These are phyloP conservation scores for Aspergillus melleus DNA, from an alignment of 2,329 filamentous ascomycete species.

Conservation along the genomic window DNA sequence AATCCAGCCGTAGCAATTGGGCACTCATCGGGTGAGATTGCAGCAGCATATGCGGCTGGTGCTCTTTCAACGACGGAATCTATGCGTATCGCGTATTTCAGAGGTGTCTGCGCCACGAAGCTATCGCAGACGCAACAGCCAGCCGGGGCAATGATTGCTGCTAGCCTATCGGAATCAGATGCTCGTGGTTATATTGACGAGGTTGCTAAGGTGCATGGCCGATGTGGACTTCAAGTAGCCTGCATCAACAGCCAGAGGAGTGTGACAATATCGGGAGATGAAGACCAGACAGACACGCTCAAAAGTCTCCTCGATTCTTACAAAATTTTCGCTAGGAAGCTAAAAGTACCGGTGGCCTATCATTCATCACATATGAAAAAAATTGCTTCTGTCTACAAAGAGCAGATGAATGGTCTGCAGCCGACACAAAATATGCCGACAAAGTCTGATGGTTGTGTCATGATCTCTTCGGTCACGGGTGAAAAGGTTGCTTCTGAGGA, in stretches of 20 bases:
- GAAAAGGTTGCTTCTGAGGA: background rate
- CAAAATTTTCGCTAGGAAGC: conserved; percentile 1
- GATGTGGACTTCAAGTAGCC: conserved; percentile 20
- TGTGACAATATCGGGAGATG: conserved; percentile 20
- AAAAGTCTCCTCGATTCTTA: conserved; percentile 3
- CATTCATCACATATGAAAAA: conserved; percentile 12
- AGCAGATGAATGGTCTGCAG: background rate
- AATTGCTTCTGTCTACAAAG: background rate
- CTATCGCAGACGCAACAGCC: conserved; percentile 28
- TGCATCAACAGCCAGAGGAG: conserved; percentile 19
- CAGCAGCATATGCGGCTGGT: conserved; percentile 42
- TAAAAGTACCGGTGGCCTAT: conserved; percentile 21
- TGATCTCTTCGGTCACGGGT: conserved; percentile 21
- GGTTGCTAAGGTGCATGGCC: background rate
- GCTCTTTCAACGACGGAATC: conserved; percentile 12
- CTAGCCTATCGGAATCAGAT: conserved; percentile 1
- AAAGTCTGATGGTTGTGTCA: background rate
- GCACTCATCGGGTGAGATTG: conserved; percentile 39
- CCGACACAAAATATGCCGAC: background rate
- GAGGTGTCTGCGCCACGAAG: conserved; percentile 15
- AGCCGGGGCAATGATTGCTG: conserved; percentile 26
- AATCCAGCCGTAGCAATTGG: conserved; percentile 26
- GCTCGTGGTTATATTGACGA: conserved; percentile 1
- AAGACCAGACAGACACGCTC: background rate
- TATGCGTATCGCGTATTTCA: conserved; percentile 25